Evolutionary conservation across 768 basidiomycete genomes (phyloP), one percentile per base, ranked within the genome.

Genomic region (Lentinula detonsa): DNA sequence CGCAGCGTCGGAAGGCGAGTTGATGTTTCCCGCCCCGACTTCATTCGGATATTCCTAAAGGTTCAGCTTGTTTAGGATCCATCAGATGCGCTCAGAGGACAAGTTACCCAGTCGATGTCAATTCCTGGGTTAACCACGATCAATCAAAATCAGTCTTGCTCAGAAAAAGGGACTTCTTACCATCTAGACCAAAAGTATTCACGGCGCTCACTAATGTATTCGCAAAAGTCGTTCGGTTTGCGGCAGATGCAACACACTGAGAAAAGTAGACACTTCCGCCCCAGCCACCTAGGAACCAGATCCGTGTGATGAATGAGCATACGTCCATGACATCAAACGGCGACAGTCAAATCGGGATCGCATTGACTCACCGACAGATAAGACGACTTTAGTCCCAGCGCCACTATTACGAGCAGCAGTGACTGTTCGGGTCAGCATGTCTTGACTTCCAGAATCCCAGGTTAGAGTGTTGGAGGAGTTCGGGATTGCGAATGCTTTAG

Each of bases 21-120:
- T 75, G 3, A 79, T 78, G 68, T 92, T 88, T 4, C 86, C 85
- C 7, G 78, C 78, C 16, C 88, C 90, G 0, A 73, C 64, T 6
- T 78, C 76, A 64, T 85, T 87, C 9, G 90, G 90, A 69, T 90
- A 92, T 76, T 91, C 90, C 86, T 85, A 60, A 1, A 55, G 16
- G 48, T 48, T 11, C 16, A 23, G 42, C 50, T 28, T 6, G n/a
- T 59, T n/a, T 21, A 5, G 13, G 13, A 33, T 28, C 10, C 31
- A 34, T 54, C 21, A 37, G 10, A 34, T 21, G 9, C 33, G 6
- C 7, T 33, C 40, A 4, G 35, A 5, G 53, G 57, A 50, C 16
- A 35, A 18, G 62, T 7, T 64, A 78, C 80, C 87, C 87, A 88
- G 65, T 87, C 85, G 43, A 91, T 65, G 61, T 76, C 75, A 53